Evolutionary conservation across 2,329 filamentous ascomycete genomes (phyloP), one percentile per base, ranked within the genome.

Genomic region (Phyllosticta citriasiana): DNA sequence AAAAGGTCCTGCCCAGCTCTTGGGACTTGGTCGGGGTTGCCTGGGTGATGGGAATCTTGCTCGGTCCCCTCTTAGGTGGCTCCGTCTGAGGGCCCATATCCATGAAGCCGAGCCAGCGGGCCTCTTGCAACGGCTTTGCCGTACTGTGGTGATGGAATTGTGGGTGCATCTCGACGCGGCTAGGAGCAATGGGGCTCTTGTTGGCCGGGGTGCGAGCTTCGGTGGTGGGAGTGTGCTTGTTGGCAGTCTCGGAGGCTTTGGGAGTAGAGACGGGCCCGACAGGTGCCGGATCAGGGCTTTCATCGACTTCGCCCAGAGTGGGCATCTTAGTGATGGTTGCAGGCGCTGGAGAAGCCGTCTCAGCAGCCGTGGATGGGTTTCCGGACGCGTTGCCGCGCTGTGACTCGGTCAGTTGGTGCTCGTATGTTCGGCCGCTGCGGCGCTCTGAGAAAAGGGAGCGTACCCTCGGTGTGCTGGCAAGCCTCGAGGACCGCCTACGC

Each of bases 141-240:
- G 88, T 92, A 65, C 81, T 87, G 59, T 84, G 81, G 62, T 94
- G 90, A 61, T 85, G 84, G 71, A 88, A 89, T 77, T 88, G 89
- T 8, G 93, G 93, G 71, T 97, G 92, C 92, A 97, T 97, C 72
- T 96, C 91, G 63, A 86, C 84, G 65, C 82, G 81, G 55, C 87
- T 79, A 25, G 90, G 88, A 76, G 88, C 88, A 66, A 88, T 77
- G 5, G 85, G 81, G 3, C 85, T 84, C 14, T 81, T 82, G 50
- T 84, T 83, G 51, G 79, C 80, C 4, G 91, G 91, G 6, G 77
- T 75, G 59, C 66, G 70, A 22, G 67, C 62, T 47, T 69, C 57
- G 19, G 66, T 64, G 33, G 24, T 19, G n/a, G 47, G 59, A 4
- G 54, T 10, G 24, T 24, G n/a, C 47, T 55, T 47, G 4, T 5